phyloP scores from a whole-genome alignment of 139 green algal genomes.

The Chlamydomonas sphaeroides region DNA sequence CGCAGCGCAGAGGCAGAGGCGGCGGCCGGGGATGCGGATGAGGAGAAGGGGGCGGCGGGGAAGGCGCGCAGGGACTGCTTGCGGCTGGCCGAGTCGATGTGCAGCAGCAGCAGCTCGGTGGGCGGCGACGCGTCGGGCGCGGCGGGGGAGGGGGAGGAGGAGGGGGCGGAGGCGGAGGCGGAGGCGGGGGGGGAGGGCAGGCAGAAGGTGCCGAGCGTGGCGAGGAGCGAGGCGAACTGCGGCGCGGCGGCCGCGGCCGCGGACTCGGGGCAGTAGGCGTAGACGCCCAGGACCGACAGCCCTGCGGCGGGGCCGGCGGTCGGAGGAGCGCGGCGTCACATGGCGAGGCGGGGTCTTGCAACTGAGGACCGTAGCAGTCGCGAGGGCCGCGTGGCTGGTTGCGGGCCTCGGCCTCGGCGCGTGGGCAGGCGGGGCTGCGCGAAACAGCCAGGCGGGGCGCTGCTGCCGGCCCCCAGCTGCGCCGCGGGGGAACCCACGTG shows the following conservation, averaged over 20 bases:
- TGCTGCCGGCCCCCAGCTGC: too few species aligned
- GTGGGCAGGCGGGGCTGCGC: too few species aligned
- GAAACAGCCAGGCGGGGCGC: too few species aligned
- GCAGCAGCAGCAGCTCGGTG: conserved; percentile 56
- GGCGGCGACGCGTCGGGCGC: too few species aligned
- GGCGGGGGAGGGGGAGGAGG: neutral
- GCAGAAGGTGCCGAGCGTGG: conserved; percentile 17
- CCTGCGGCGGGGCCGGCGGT: neutral
- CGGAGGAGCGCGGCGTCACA: too few species aligned
- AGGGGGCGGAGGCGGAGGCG: neutral
- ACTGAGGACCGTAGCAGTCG: too few species aligned
- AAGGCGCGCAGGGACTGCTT: conserved; percentile 44
- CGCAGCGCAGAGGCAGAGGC: conserved; percentile 8
- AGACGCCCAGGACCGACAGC: conserved; percentile 59
- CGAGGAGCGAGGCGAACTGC: conserved; percentile 41
- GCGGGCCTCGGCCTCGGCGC: too few species aligned
- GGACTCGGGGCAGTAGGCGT: conserved; percentile 52
- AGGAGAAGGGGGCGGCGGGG: neutral
- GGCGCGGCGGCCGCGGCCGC: conserved; percentile 26
- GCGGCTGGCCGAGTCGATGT: conserved; percentile 47
- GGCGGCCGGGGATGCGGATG: neutral
- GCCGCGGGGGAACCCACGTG: too few species aligned
- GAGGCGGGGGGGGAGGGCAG: neutral
- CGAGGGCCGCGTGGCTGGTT: too few species aligned
- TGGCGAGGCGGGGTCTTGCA: too few species aligned